A percentile compares a stretch with the other conserved stretches of the same genome.
Conservation (phyloP, 2,329 filamentous ascomycete genomes). For the Talaromyces verruculosus region DNA sequence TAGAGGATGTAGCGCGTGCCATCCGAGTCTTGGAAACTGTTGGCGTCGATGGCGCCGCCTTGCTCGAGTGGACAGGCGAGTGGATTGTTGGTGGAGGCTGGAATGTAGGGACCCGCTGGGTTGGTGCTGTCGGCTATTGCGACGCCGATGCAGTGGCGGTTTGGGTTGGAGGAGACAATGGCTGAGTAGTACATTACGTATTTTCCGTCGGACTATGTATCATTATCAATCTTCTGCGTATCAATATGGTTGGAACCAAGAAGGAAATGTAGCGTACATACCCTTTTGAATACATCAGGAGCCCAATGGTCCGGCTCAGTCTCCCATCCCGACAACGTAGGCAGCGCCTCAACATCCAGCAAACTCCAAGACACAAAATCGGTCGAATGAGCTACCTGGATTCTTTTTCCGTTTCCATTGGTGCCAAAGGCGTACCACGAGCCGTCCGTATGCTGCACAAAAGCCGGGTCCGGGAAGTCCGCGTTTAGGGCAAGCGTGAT, state of each 20-base stretch:
- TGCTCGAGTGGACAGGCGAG: conserved; percentile 54
- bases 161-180: conserved; percentile 40
- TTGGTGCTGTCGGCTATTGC: conserved; percentile 50
- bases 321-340: conserved; percentile 55
- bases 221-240: background rate
- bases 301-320: conserved; percentile 59
- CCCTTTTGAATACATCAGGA: conserved; percentile 57
- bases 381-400: conserved; percentile 56
- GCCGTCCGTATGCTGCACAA: conserved; percentile 50
- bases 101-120: conserved; percentile 53
- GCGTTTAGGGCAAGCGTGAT: conserved; percentile 33
- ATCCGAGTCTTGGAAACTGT: conserved; percentile 58
- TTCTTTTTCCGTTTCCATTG: conserved; percentile 50
- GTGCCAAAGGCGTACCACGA: conserved; percentile 62
- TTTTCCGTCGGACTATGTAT: conserved; percentile 43
- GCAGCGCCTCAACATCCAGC: conserved; percentile 57
- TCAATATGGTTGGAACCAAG: background rate
- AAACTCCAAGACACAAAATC: conserved; percentile 52
- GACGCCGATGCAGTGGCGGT: conserved; percentile 59
- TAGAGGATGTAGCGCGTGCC: conserved; percentile 61
- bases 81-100: conserved; percentile 43
- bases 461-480: conserved; percentile 46
- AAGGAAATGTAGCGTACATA: conserved; percentile 27
- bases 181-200: conserved; percentile 64
- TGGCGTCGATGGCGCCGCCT: conserved; percentile 64